Evolutionary conservation across 1,139 yeast genomes (phyloP).

Genomic region (Yamadazyma oceani): DNA sequence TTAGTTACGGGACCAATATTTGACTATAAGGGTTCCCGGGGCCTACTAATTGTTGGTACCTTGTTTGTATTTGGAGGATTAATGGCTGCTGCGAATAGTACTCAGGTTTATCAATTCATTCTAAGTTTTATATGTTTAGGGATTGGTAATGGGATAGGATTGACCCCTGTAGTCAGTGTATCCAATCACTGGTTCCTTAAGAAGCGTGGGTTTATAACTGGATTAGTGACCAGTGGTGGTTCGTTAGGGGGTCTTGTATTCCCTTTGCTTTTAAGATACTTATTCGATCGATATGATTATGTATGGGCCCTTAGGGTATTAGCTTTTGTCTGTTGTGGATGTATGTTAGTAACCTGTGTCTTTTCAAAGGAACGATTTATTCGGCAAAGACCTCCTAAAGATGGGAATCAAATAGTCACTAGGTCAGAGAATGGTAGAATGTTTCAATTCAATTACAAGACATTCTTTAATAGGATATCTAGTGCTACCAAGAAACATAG

Average conservation of each 20-base stretch:
- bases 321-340: slow-evolving; percentile 32
- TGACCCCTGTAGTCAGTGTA: slow-evolving; percentile 39
- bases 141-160: slow-evolving; percentile 34
- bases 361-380: slow-evolving; percentile 46
- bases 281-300: slow-evolving; percentile 32
- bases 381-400: neutral
- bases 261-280: slow-evolving; percentile 33
- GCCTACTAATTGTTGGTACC: slow-evolving; percentile 27
- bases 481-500: slow-evolving; percentile 5
- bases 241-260: slow-evolving; percentile 39
- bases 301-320: slow-evolving; percentile 37
- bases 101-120: slow-evolving; percentile 33
- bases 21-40: slow-evolving; percentile 32
- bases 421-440: slow-evolving; percentile 1
- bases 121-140: slow-evolving; percentile 36
- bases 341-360: slow-evolving; percentile 34
- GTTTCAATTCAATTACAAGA: neutral
- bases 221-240: slow-evolving; percentile 41
- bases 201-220: slow-evolving; percentile 36
- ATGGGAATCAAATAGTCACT: neutral
- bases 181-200: slow-evolving; percentile 39
- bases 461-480: neutral
- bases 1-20: slow-evolving; percentile 38
- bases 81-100: slow-evolving; percentile 34
- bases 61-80: slow-evolving; percentile 31